Percentiles rank a stretch among this genome's conserved stretches.
Conservation (phyloP, 2,329 filamentous ascomycete genomes). For the Alternaria gaisen region DNA sequence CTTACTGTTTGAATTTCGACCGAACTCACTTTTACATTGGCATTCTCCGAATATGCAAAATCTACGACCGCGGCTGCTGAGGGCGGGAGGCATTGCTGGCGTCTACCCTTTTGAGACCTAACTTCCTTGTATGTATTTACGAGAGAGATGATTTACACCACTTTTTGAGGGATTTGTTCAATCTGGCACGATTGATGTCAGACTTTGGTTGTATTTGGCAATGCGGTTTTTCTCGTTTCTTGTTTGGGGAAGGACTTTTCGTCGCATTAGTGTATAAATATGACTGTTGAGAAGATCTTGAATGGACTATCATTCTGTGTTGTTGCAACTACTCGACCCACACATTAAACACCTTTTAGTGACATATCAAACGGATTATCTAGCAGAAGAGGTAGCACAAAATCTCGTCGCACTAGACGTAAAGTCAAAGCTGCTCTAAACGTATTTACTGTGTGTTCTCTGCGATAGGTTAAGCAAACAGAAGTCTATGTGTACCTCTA, state of each 20-base stretch:
- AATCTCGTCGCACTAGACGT: neutral
- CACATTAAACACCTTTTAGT: neutral
- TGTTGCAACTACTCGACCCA: neutral
- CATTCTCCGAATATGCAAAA: neutral
- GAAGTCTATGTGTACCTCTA: neutral
- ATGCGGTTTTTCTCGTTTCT: neutral
- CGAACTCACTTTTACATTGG: conserved; percentile 2
- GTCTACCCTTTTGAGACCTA: conserved; percentile 6
- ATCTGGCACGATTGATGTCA: conserved; percentile 6
- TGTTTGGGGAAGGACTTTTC: neutral
- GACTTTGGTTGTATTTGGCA: conserved; percentile 1
- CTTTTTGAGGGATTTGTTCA: neutral
- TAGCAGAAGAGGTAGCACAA: neutral
- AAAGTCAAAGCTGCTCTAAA: neutral
- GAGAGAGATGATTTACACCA: conserved; percentile 13
- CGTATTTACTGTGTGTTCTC: neutral
- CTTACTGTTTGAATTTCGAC: conserved; percentile 1
- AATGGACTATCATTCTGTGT: neutral
- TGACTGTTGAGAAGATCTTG: conserved; percentile 4
- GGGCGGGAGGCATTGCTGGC: conserved; percentile 2
- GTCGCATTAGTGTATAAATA: conserved; percentile 14
- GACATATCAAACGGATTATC: neutral
- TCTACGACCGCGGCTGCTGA: neutral
- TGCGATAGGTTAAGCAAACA: neutral
- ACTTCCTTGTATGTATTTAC: conserved; percentile 16